Base-by-base conservation (phyloP, 2,329 filamentous ascomycete genomes). In the Aspergillus cejpii region DNA sequence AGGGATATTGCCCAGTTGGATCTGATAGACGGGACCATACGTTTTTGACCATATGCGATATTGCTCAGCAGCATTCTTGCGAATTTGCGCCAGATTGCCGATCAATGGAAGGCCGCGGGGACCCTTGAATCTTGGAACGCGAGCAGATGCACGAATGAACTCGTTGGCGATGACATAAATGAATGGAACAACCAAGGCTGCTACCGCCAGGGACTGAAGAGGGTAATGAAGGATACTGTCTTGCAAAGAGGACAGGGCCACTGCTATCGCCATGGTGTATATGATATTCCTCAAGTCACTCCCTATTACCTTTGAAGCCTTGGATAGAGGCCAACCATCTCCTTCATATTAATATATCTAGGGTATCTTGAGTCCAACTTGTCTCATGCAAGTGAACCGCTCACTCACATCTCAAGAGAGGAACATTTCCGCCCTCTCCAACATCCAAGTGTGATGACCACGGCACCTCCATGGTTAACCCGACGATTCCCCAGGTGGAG, bases 1-100 rank as follows among this genome's bases (percentile, higher is more conserved):
- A 0, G 76, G 75, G 12, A 78, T 68, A 37, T 80, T 80, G 0
- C 78, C 78, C 5, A 81, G 59, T 54, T 76, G 72, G 15, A 80
- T 75, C 53, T 80, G 77, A 55, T 76, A 81, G 1, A 80, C 76
- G 1, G 65, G 55, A 0, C 74, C 73, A 45, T 74, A 74, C 29
- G 60, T 67, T 41, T 69, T 69, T 0, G 76, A 69, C 77, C 77
- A 80, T 21, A 71, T 51, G 2, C 75, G 72, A 54, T 80, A 80
- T 56, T 77, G 74, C 45, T 79, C 75, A 0, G 77, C 74, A 0
- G 77, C 77, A 48, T 79, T 76, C 40, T 67, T 63, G 3, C 74
- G 70, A 23, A 80, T 79, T 28, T 79, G 74, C 47, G 67, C 71
- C 10, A 80, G 56, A 41, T 80, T 79, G 8, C 77, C 77, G 33